phyloP scores from a whole-genome alignment of 306 rosid genomes.

The Echinosophora koreensis region DNA sequence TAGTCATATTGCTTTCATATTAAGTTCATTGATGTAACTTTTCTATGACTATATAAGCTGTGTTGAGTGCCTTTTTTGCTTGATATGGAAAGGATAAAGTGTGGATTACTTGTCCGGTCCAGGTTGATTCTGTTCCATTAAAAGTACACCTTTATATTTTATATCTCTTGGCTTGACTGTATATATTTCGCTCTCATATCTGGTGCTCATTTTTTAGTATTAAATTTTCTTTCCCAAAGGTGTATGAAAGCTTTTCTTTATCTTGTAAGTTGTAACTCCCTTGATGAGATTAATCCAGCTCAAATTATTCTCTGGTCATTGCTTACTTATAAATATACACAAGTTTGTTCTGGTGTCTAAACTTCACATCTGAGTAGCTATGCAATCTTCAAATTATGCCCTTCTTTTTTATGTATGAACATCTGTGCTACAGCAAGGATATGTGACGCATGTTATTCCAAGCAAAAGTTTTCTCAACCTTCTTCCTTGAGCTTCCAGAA shows the following conservation, averaged over 20 bases:
- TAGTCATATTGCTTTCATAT: conserved; percentile 1
- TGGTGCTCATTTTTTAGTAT: neutral
- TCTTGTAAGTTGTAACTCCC: neutral
- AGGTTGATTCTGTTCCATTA: conserved; percentile 11
- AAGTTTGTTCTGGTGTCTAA: neutral
- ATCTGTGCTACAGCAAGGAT: neutral
- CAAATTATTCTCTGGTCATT: neutral
- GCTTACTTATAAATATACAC: neutral
- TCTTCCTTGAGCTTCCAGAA: neutral
- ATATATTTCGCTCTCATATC: neutral
- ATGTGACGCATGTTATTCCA: neutral
- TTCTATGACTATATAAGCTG: neutral
- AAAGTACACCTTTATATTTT: conserved; percentile 4
- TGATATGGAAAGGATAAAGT: conserved; percentile 7
- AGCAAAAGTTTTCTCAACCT: neutral
- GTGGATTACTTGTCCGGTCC: neutral
- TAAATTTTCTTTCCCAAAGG: neutral
- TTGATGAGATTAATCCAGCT: neutral
- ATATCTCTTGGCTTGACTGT: conserved; percentile 12
- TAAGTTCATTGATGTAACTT: conserved; percentile 7
- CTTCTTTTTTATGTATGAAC: neutral
- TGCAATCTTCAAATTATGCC: neutral
- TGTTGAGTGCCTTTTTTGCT: neutral
- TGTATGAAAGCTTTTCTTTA: neutral
- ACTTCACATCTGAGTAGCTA: neutral